Conservation (phyloP, 2,329 filamentous ascomycete species). For the Cadophora sp. region DNA sequence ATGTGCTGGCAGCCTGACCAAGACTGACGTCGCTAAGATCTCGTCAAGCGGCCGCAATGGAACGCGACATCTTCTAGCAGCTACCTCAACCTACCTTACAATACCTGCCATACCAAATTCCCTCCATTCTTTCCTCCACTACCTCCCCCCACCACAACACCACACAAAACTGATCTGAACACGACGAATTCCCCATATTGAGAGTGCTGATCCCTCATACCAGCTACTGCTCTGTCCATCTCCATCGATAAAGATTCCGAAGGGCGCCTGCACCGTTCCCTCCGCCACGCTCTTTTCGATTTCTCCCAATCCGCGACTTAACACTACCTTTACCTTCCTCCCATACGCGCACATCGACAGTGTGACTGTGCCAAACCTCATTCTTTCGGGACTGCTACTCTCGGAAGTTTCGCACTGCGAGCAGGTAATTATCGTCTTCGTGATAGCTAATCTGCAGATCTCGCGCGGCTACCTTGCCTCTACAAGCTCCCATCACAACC, state of each 20-base stretch:
- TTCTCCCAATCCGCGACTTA: conserved; percentile 18
- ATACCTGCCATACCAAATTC: background rate
- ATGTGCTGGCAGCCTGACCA: background rate
- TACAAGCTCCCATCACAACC: conserved; percentile 18
- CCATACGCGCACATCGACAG: conserved; percentile 16
- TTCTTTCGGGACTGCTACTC: conserved; percentile 10
- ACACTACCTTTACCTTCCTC: conserved; percentile 13
- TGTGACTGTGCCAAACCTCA: conserved; percentile 13
- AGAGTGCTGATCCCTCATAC: conserved; percentile 33
- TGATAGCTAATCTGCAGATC: conserved; percentile 27
- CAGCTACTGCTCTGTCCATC: conserved; percentile 24
- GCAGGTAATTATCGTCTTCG: conserved; percentile 21
- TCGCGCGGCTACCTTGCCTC: conserved; percentile 28
- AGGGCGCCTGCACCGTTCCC: conserved; percentile 47
- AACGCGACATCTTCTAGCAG: conserved; percentile 10
- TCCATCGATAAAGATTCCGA: conserved; percentile 38
- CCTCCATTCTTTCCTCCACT: conserved; percentile 13
- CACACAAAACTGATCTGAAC: conserved; percentile 16
- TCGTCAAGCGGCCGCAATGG: conserved; percentile 2
- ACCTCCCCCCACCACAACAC: conserved; percentile 23
- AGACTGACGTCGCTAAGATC: conserved; percentile 13
- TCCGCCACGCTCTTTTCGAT: conserved; percentile 42
- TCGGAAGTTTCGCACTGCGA: conserved; percentile 21
- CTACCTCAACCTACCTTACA: background rate
- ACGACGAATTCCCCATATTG: conserved; percentile 25